Conservation (phyloP, 192 early-diverging fungal species). For the Podila horticola region DNA sequence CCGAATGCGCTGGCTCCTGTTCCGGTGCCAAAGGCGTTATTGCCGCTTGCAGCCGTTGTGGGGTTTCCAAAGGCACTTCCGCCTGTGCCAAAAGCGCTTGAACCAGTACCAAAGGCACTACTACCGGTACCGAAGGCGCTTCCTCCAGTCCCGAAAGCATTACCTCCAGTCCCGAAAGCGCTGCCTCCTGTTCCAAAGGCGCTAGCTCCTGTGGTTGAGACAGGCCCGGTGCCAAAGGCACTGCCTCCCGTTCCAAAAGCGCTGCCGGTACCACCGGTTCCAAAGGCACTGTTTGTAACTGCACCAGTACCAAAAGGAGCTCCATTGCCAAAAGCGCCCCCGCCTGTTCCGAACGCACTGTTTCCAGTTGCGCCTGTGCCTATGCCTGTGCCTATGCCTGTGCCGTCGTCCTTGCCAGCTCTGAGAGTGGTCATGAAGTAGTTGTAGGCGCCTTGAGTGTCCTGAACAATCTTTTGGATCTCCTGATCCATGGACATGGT, state of each 20-base stretch:
- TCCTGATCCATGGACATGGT: constrained; percentile 47
- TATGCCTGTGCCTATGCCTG: constrained; percentile 1
- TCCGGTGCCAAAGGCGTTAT: neutral
- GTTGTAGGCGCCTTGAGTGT: constrained; percentile 48
- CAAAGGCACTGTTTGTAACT: neutral
- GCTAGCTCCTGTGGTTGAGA: neutral
- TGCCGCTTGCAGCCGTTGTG: neutral
- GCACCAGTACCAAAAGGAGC: neutral
- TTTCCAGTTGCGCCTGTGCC: neutral
- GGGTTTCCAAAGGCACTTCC: neutral
- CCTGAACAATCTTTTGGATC: constrained; percentile 44
- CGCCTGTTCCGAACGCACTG: too few relatives aligned
- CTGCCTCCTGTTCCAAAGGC: neutral
- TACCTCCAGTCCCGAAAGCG: neutral
- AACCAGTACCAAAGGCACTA: neutral
- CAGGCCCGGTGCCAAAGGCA: constrained; percentile 5
- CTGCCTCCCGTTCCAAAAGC: constrained; percentile 6
- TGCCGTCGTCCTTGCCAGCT: neutral
- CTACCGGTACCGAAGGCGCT: neutral
- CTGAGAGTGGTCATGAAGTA: constrained; percentile 49
- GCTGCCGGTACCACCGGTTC: constrained; percentile 10
- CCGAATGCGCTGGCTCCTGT: constrained; percentile 20
- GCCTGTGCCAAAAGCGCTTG: constrained; percentile 13
- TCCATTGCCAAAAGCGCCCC: too few relatives aligned
- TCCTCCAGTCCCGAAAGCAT: constrained; percentile 27